Evolutionary conservation across 352 stramenopile species (phyloP).

Genomic region (Phytopythium kandeliae): DNA sequence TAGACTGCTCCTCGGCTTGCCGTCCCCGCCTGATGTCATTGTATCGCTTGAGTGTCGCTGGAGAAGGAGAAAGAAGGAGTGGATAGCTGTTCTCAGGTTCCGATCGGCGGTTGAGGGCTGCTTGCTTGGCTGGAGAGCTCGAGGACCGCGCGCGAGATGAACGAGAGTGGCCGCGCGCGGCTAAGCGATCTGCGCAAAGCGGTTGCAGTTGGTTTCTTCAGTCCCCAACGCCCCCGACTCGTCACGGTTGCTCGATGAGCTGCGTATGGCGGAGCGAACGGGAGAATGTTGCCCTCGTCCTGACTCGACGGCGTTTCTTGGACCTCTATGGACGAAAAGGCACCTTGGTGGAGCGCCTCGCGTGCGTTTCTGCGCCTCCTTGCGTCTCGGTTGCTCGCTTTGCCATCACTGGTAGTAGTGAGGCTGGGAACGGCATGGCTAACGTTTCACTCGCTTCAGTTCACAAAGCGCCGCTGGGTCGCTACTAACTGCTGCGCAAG

Average conservation of each 20-base stretch:
- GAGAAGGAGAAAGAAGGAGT: not conserved
- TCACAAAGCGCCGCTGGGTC: no score
- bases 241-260: not conserved
- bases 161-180: not conserved
- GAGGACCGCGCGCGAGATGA: not conserved
- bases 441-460: no score
- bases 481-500: no score
- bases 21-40: not conserved
- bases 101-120: not conserved
- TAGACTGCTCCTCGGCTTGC: not conserved
- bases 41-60: not conserved
- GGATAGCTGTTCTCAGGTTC: not conserved
- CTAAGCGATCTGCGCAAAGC: not conserved
- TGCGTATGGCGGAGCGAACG: not conserved
- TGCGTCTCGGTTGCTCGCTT: not conserved
- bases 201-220: constrained; percentile 2
- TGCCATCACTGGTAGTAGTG: no score
- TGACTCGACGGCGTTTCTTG: not conserved
- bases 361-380: not conserved
- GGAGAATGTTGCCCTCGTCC: not conserved
- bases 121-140: not conserved
- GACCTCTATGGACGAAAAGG: not conserved
- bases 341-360: not conserved
- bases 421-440: no score
- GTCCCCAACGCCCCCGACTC: not conserved